A percentile compares a stretch with the other conserved stretches of the same genome.
Conservation (phyloP, 345 rosid genomes). For the Syzygium oleosum region DNA sequence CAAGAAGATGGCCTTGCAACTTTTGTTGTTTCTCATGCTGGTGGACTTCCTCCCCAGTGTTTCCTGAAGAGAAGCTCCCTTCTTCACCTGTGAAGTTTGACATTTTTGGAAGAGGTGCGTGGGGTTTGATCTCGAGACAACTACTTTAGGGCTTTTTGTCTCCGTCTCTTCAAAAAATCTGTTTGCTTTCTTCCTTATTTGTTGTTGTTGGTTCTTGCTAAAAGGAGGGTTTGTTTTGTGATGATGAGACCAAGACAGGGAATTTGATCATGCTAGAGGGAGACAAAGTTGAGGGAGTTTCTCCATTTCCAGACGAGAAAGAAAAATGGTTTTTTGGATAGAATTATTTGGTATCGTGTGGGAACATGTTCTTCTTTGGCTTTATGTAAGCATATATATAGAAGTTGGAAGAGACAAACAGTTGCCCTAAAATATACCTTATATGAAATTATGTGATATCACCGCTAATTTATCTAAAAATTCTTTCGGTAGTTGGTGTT, state of each 20-base stretch:
- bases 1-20: slow-evolving; percentile 1
- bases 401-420: not conserved
- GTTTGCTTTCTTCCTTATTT: not conserved
- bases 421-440: not conserved
- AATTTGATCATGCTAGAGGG: slow-evolving; percentile 19
- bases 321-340: not conserved
- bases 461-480: not conserved
- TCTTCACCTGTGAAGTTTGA: slow-evolving; percentile 57
- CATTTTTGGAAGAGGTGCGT: slow-evolving; percentile 12
- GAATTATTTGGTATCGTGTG: slow-evolving; percentile 1
- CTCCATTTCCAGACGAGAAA: slow-evolving; percentile 16
- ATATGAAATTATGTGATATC: not conserved
- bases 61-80: slow-evolving; percentile 64
- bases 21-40: slow-evolving; percentile 24
- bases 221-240: not conserved
- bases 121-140: not conserved
- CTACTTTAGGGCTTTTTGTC: not conserved
- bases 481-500: not conserved
- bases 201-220: slow-evolving; percentile 1
- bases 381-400: slow-evolving; percentile 19
- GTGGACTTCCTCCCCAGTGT: slow-evolving; percentile 37
- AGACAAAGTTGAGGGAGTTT: slow-evolving; percentile 31
- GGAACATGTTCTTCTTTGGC: slow-evolving; percentile 48
- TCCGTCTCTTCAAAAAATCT: not conserved
- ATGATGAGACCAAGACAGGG: slow-evolving; percentile 27